Percentiles rank a stretch among this genome's conserved stretches.
Conservation (phyloP, 148 eudicot species). For the Persicaria maculosa region DNA sequence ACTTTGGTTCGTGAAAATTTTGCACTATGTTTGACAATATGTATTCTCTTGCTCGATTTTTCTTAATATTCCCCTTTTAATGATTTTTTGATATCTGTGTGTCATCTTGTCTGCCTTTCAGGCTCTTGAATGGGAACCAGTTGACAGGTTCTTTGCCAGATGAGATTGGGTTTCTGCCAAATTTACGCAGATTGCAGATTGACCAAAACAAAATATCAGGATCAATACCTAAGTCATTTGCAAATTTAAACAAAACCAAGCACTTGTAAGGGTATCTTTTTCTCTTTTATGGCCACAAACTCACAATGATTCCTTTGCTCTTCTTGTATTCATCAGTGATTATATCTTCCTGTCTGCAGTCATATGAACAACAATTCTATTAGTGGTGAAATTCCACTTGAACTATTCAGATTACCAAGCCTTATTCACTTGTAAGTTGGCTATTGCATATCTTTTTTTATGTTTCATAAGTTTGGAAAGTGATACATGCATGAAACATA, state of each 20-base stretch:
- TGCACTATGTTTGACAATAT: neutral
- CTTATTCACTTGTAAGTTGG: slow-evolving; percentile 79
- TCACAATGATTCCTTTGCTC: neutral
- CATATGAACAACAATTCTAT: slow-evolving; percentile 81
- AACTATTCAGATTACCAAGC: slow-evolving; percentile 40
- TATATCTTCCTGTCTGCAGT: slow-evolving; percentile 17
- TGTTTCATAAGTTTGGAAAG: neutral
- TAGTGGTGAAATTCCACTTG: slow-evolving; percentile 78
- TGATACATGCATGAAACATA: neutral
- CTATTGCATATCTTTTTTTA: neutral
- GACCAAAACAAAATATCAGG: slow-evolving; percentile 81
- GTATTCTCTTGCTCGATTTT: neutral
- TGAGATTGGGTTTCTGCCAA: slow-evolving; percentile 60
- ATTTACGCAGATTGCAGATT: slow-evolving; percentile 58
- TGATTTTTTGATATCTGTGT: neutral
- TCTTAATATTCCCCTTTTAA: neutral
- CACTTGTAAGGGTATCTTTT: slow-evolving; percentile 55
- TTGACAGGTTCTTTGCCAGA: slow-evolving; percentile 76
- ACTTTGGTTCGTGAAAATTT: neutral
- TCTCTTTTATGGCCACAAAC: neutral
- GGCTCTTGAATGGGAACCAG: slow-evolving; percentile 80
- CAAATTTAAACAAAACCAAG: slow-evolving; percentile 55
- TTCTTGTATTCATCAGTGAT: neutral
- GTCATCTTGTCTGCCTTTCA: slow-evolving; percentile 22
- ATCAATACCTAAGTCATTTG: slow-evolving; percentile 62